Evolutionary conservation across 2,329 filamentous ascomycete genomes (phyloP).

Genomic region (Trichothecium sympodiale): DNA sequence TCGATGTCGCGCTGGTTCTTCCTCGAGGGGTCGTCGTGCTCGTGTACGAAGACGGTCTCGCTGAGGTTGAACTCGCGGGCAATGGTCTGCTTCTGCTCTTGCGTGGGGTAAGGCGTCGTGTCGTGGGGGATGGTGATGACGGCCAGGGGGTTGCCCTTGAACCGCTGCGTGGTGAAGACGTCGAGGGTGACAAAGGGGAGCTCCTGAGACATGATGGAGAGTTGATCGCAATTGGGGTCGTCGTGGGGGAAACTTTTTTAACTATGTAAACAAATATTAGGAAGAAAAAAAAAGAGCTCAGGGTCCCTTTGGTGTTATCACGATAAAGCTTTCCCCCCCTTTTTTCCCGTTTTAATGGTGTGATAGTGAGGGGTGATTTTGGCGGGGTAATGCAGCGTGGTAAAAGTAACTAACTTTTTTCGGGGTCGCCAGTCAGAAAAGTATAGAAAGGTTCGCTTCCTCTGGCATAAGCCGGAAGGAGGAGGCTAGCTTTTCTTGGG

Average conservation of each 20-base stretch:
- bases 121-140: conserved; percentile 40
- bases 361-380: too few species aligned
- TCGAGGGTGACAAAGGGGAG: conserved; percentile 43
- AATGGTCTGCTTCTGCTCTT: conserved; percentile 44
- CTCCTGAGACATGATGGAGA: conserved; percentile 15
- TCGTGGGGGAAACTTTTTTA: not conserved
- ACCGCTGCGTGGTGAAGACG: conserved; percentile 42
- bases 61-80: conserved; percentile 54
- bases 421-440: too few species aligned
- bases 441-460: too few species aligned
- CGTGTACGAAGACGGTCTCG: conserved; percentile 53
- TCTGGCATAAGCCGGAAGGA: too few species aligned
- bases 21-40: conserved; percentile 14
- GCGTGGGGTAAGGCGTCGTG: conserved; percentile 27
- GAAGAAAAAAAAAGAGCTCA: not conserved
- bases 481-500: too few species aligned
- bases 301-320: too few species aligned
- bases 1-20: conserved; percentile 33
- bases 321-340: too few species aligned
- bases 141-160: conserved; percentile 49
- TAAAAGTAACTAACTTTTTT: too few species aligned
- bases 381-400: too few species aligned
- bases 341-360: too few species aligned
- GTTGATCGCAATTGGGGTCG: not conserved
- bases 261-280: too few species aligned